A percentile compares a stretch with the other conserved stretches of the same genome.
Conservation (phyloP, 2,329 filamentous ascomycete species). For the Parastagonospora nodorum region DNA sequence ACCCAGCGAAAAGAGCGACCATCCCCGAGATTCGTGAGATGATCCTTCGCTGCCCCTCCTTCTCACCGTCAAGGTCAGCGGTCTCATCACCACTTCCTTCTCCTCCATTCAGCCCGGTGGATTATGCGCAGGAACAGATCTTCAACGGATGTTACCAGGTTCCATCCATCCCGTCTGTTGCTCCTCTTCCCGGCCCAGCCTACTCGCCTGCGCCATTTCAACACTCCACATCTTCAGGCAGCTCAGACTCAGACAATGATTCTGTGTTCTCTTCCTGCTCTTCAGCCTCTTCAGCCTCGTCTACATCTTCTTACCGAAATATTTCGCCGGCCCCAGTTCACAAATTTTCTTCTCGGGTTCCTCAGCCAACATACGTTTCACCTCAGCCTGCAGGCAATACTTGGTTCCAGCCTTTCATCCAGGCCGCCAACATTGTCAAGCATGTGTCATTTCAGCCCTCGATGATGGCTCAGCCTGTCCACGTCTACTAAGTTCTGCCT, state of each 20-base stretch:
- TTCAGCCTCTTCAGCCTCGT: conserved; percentile 44
- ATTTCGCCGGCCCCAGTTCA: conserved; percentile 29
- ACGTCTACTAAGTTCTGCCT: conserved; percentile 38
- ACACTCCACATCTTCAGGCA: conserved; percentile 43
- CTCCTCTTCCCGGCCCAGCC: conserved; percentile 38
- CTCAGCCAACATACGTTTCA: conserved; percentile 46
- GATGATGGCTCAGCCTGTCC: conserved; percentile 43
- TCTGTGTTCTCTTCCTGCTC: conserved; percentile 49
- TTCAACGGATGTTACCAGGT: conserved; percentile 40
- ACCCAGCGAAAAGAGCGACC: conserved; percentile 81
- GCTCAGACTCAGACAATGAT: conserved; percentile 47
- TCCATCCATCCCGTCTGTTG: conserved; percentile 32
- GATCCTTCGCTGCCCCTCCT: conserved; percentile 76
- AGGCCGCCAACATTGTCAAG: conserved; percentile 48
- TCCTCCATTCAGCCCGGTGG: conserved; percentile 50
- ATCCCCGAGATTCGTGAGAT: conserved; percentile 77
- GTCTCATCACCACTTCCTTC: conserved; percentile 50
- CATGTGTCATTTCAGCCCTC: conserved; percentile 48
- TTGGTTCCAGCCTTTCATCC: conserved; percentile 49
- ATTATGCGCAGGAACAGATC: conserved; percentile 37
- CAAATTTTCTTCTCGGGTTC: conserved; percentile 34
- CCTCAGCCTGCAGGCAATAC: conserved; percentile 37
- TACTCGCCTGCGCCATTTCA: conserved; percentile 37
- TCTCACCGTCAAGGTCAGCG: conserved; percentile 62
- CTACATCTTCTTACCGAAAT: conserved; percentile 42